These are phyloP conservation scores for Kalmusia sp. DNA, from an alignment of 2,329 filamentous ascomycete genomes.

Conservation along the genomic window DNA sequence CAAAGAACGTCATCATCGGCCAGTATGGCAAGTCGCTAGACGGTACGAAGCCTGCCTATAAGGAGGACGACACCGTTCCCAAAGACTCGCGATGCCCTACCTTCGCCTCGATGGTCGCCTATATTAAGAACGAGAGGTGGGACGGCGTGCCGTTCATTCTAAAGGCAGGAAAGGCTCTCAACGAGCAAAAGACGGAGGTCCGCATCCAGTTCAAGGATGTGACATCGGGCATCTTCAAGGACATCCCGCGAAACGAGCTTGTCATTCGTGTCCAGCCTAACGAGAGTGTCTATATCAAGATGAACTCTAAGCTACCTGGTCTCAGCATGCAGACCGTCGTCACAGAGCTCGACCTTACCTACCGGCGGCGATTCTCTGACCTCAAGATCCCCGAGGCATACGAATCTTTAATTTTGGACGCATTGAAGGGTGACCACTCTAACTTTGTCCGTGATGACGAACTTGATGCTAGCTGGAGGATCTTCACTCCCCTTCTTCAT, in stretches of 20 bases:
- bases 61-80: constrained; percentile 97
- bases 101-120: constrained; percentile 95
- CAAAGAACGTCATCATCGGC: constrained; percentile 99
- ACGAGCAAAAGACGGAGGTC: constrained; percentile 99
- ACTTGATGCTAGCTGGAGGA: constrained; percentile 96
- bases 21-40: constrained; percentile 97
- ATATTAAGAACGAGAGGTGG: constrained; percentile 99
- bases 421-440: constrained; percentile 98
- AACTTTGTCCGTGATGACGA: constrained; percentile 79
- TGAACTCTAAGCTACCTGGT: constrained; percentile 99
- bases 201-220: constrained; percentile 99
- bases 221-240: constrained; percentile 99
- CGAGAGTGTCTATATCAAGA: constrained; percentile 99
- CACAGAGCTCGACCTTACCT: constrained; percentile 97
- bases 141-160: constrained; percentile 99
- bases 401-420: constrained; percentile 95
- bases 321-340: constrained; percentile 99
- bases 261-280: constrained; percentile 99
- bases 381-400: constrained; percentile 99
- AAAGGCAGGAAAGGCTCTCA: constrained; percentile 98
- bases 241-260: constrained; percentile 98
- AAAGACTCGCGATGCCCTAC: constrained; percentile 97
- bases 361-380: constrained; percentile 97
- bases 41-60: constrained; percentile 95
- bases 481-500: constrained; percentile 96